phyloP scores from a whole-genome alignment of 1,284 basidiomycete genomes.

The Heterobasidion parviporum region DNA sequence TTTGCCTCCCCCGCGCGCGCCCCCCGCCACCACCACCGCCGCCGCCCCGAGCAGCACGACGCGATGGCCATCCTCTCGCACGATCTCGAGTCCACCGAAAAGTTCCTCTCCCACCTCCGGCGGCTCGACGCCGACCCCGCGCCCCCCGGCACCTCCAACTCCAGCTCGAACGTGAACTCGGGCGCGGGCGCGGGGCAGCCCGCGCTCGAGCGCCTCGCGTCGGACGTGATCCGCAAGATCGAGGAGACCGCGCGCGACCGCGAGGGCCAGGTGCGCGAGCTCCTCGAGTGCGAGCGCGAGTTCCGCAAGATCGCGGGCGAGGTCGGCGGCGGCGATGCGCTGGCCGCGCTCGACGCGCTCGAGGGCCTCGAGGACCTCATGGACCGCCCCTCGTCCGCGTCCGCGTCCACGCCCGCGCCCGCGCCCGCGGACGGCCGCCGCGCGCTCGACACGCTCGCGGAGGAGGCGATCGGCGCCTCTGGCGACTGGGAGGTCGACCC shows the following conservation, averaged over 20 bases:
- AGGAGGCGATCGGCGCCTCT: slow-evolving; percentile 30
- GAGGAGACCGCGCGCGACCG: slow-evolving; percentile 68
- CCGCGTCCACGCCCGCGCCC: slow-evolving; percentile 13
- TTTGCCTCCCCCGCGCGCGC: slow-evolving; percentile 31
- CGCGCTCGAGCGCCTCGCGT: slow-evolving; percentile 58
- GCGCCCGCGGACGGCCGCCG: not conserved
- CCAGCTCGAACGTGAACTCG: not conserved
- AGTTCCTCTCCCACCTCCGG: slow-evolving; percentile 64
- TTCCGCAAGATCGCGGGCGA: slow-evolving; percentile 69
- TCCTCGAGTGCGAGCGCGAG: slow-evolving; percentile 71
- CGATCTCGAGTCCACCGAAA: slow-evolving; percentile 69
- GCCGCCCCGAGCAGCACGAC: slow-evolving; percentile 40
- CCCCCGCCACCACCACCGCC: slow-evolving; percentile 24
- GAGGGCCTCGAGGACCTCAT: slow-evolving; percentile 38
- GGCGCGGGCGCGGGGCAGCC: slow-evolving; percentile 28
- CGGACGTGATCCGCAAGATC: slow-evolving; percentile 68
- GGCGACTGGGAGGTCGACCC: slow-evolving; percentile 58
- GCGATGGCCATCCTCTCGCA: slow-evolving; percentile 63
- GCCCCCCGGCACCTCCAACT: not conserved
- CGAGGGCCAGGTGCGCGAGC: slow-evolving; percentile 68
- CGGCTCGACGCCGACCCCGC: slow-evolving; percentile 49
- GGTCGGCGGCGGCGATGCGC: slow-evolving; percentile 65
- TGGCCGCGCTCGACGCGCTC: slow-evolving; percentile 60
- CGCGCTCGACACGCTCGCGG: slow-evolving; percentile 34
- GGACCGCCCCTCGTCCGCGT: slow-evolving; percentile 19